phyloP scores from a whole-genome alignment of 805 yeast genomes.

The Kuraishia capsulata region DNA sequence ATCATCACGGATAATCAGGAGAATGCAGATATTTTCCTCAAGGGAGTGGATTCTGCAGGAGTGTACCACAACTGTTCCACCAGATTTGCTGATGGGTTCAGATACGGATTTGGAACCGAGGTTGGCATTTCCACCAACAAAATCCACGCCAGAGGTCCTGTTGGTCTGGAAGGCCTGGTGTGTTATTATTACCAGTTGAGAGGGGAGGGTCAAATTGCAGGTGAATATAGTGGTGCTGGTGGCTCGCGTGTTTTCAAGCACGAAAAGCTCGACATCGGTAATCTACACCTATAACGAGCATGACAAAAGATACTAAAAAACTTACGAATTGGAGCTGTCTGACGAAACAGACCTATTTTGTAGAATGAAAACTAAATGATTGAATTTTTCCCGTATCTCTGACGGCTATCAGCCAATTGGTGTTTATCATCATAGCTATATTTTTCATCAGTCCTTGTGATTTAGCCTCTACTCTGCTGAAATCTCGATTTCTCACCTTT shows the following conservation, averaged over 20 bases:
- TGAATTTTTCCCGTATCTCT: no score
- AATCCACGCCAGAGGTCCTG: slow-evolving; percentile 98
- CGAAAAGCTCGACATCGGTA: slow-evolving; percentile 39
- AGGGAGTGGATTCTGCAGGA: slow-evolving; percentile 89
- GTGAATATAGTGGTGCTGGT: slow-evolving; percentile 90
- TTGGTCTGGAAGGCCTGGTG: slow-evolving; percentile 93
- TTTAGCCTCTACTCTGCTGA: no score
- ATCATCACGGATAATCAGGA: slow-evolving; percentile 71
- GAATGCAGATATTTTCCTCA: slow-evolving; percentile 68
- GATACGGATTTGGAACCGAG: slow-evolving; percentile 98
- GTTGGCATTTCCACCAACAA: slow-evolving; percentile 97
- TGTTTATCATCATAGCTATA: no score
- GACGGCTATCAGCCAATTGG: no score
- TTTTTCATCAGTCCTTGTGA: no score
- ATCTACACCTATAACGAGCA: slow-evolving; percentile 16
- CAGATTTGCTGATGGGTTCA: slow-evolving; percentile 95
- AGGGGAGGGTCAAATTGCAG: slow-evolving; percentile 90
- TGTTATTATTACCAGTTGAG: slow-evolving; percentile 89
- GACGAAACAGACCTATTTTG: no score
- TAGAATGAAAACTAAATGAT: no score
- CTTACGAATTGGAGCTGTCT: no score
- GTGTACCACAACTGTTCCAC: slow-evolving; percentile 98
- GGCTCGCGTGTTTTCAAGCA: slow-evolving; percentile 76
- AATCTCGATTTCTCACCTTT: no score
- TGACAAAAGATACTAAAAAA: no score